Conservation (phyloP, 495 filamentous ascomycete genomes). For the Apiosordaria backusii region DNA sequence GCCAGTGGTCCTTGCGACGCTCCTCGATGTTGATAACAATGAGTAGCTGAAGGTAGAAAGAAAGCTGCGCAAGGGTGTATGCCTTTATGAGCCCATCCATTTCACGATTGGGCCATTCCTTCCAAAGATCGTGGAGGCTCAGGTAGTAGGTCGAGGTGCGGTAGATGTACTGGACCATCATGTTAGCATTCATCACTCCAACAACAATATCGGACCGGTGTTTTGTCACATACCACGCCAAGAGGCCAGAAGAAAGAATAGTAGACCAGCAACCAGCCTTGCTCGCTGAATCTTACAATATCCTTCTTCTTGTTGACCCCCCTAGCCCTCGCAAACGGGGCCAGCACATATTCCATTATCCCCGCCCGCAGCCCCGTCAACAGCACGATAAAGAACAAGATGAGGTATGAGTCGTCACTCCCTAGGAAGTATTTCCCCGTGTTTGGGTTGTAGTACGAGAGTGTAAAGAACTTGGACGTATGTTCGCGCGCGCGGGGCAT, state of each 20-base stretch:
- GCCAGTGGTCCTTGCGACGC: slow-evolving; percentile 86
- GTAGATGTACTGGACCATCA: slow-evolving; percentile 66
- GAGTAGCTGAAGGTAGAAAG: slow-evolving; percentile 93
- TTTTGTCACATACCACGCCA: slow-evolving; percentile 66
- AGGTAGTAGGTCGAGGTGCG: slow-evolving; percentile 73
- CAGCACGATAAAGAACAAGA: slow-evolving; percentile 73
- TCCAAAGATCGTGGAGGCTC: slow-evolving; percentile 76
- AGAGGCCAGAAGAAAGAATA: slow-evolving; percentile 72
- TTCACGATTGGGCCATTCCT: slow-evolving; percentile 72
- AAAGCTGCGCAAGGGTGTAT: slow-evolving; percentile 87
- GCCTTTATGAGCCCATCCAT: slow-evolving; percentile 73
- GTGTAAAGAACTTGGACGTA: slow-evolving; percentile 78
- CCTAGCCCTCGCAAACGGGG: slow-evolving; percentile 63
- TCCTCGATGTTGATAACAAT: slow-evolving; percentile 92
- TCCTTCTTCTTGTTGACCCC: slow-evolving; percentile 73
- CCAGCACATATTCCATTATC: slow-evolving; percentile 79
- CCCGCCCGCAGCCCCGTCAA: slow-evolving; percentile 85
- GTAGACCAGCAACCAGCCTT: slow-evolving; percentile 86
- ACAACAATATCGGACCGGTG: not conserved
- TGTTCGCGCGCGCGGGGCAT: slow-evolving; percentile 74
- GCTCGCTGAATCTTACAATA: slow-evolving; percentile 79
- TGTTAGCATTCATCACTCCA: not conserved
- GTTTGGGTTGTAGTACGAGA: slow-evolving; percentile 73
- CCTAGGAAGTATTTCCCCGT: slow-evolving; percentile 69
- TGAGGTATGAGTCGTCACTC: slow-evolving; percentile 73